A percentile compares a stretch with the other conserved stretches of the same genome.
These are phyloP conservation scores for Saccharomycopsis malanga DNA, from an alignment of 805 yeast species.

Conservation along the genomic window DNA sequence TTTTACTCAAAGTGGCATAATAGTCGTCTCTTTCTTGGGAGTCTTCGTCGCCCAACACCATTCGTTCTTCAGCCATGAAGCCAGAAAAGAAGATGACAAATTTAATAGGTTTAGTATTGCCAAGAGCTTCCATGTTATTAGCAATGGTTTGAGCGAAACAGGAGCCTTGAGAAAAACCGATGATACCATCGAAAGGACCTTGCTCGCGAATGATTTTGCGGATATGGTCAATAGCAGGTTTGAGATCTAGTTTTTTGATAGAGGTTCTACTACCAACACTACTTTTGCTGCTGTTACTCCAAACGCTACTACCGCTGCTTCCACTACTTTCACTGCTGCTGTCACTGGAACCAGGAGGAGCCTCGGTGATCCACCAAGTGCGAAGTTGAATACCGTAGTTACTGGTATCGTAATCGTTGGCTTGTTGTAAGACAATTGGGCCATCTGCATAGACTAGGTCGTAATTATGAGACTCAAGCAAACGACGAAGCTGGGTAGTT, in stretches of 20 bases:
- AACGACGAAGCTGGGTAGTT: constrained; percentile 79
- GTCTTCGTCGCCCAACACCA: constrained; percentile 21
- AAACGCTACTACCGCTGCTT: no score
- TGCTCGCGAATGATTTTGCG: constrained; percentile 47
- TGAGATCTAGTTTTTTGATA: constrained; percentile 20
- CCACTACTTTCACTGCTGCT: no score
- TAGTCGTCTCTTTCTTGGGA: not conserved
- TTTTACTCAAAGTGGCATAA: not conserved
- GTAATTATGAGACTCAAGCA: constrained; percentile 50
- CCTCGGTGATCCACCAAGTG: constrained; percentile 3
- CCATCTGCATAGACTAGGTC: constrained; percentile 76
- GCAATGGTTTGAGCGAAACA: constrained; percentile 70
- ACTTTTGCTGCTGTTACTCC: no score
- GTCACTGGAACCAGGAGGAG: not conserved
- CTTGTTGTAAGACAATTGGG: constrained; percentile 55
- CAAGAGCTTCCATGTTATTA: constrained; percentile 49
- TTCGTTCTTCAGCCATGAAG: constrained; percentile 35
- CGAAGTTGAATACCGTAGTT: not conserved
- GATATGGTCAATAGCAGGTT: constrained; percentile 37
- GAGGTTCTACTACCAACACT: not conserved
- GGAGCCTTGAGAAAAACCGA: constrained; percentile 95
- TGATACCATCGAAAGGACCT: constrained; percentile 80
- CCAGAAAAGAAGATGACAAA: constrained; percentile 78
- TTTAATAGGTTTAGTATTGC: constrained; percentile 43
- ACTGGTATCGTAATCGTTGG: constrained; percentile 26